Conservation (phyloP, 352 stramenopile genomes). For the Globisporangium perplexum region DNA sequence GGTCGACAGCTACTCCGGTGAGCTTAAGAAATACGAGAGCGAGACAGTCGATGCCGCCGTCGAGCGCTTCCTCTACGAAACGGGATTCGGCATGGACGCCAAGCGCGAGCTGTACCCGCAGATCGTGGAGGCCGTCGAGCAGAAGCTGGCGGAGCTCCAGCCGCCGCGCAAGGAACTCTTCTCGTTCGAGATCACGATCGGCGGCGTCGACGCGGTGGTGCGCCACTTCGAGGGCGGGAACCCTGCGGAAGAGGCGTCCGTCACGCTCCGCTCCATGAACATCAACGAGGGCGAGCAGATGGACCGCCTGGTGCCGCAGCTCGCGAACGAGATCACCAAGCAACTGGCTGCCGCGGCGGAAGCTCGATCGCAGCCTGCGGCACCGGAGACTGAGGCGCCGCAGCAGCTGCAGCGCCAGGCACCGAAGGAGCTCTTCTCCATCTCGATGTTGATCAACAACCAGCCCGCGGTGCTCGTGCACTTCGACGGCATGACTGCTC, state of each 20-base stretch:
- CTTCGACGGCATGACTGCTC: slow-evolving; percentile 50
- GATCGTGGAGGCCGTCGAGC: slow-evolving; percentile 45
- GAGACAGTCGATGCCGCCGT: slow-evolving; percentile 50
- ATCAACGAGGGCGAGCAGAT: slow-evolving; percentile 45
- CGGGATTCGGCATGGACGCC: slow-evolving; percentile 48
- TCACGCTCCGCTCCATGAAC: slow-evolving; percentile 37
- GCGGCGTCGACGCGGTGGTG: slow-evolving; percentile 34
- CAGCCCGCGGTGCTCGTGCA: slow-evolving; percentile 47
- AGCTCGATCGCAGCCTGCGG: not conserved
- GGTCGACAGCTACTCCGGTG: slow-evolving; percentile 37
- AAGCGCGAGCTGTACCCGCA: slow-evolving; percentile 63
- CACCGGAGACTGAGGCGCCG: slow-evolving; percentile 1
- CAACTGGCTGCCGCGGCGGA: slow-evolving; percentile 17
- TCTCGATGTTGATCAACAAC: slow-evolving; percentile 55
- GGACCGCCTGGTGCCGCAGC: slow-evolving; percentile 45
- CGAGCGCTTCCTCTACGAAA: slow-evolving; percentile 62
- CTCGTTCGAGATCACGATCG: slow-evolving; percentile 47
- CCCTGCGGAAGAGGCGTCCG: slow-evolving; percentile 49
- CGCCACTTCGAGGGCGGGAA: slow-evolving; percentile 66
- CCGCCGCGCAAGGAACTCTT: slow-evolving; percentile 50
- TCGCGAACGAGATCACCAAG: slow-evolving; percentile 53
- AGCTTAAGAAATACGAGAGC: slow-evolving; percentile 58
- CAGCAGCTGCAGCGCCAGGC: slow-evolving; percentile 11
- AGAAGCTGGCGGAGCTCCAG: slow-evolving; percentile 53
- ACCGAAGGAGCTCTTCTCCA: slow-evolving; percentile 52